phyloP scores from a whole-genome alignment of 2,329 filamentous ascomycete genomes.

The Sporothrix globosa region DNA sequence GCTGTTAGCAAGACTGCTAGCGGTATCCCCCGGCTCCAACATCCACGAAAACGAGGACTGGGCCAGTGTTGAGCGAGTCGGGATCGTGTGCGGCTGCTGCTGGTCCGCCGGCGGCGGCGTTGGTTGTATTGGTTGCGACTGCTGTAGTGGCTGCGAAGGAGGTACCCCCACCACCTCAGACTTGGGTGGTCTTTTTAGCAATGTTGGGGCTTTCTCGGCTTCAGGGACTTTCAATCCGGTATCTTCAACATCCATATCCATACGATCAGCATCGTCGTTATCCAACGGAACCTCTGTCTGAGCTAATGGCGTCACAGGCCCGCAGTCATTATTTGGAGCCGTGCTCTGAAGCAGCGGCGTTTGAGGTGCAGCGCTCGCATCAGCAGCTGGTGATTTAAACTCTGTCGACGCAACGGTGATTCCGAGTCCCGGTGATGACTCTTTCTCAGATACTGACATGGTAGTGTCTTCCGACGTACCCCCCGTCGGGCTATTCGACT shows the following conservation, averaged over 20 bases:
- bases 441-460: background rate
- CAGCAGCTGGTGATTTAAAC: background rate
- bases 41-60: slow-evolving; percentile 82
- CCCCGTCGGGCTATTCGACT: slow-evolving; percentile 28
- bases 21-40: slow-evolving; percentile 63
- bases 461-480: background rate
- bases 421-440: background rate
- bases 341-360: slow-evolving; percentile 24
- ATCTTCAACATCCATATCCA: slow-evolving; percentile 22
- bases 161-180: background rate
- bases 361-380: background rate
- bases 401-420: background rate
- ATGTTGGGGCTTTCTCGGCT: background rate
- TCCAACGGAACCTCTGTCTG: background rate
- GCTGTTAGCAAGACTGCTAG: slow-evolving; percentile 31
- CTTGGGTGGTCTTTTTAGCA: background rate
- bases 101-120: slow-evolving; percentile 34
- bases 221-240: too few relatives aligned
- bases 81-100: slow-evolving; percentile 49
- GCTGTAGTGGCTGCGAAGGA: background rate
- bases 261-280: background rate
- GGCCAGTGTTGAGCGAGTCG: slow-evolving; percentile 67
- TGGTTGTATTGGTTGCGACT: background rate
- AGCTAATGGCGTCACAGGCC: background rate
- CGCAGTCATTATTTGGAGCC: background rate